Conservation (phyloP, 352 stramenopile genomes). For the Hyaloperonospora brassicae region DNA sequence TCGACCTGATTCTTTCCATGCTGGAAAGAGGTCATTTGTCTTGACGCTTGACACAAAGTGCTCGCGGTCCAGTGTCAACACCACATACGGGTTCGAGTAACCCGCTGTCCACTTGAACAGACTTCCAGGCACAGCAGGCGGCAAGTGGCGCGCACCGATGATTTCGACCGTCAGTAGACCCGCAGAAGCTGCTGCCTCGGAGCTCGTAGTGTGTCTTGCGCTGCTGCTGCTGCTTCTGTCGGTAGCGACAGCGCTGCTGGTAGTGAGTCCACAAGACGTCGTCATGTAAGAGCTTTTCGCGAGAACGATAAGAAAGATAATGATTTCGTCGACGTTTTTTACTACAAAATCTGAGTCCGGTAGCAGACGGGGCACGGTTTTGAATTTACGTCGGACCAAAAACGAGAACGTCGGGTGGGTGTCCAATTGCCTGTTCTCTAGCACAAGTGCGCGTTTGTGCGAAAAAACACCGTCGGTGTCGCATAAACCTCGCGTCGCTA, state of each 20-base stretch:
- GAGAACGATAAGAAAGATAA: too few relatives aligned
- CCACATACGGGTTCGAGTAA: constrained; percentile 60
- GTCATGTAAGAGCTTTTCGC: constrained; percentile 18
- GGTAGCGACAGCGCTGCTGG: background rate
- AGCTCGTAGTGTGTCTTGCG: too few relatives aligned
- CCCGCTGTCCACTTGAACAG: constrained; percentile 62
- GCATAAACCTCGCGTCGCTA: too few relatives aligned
- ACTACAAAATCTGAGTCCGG: too few relatives aligned
- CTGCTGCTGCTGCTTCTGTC: constrained; percentile 6
- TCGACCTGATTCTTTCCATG: constrained; percentile 53
- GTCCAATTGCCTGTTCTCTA: too few relatives aligned
- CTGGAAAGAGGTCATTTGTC: constrained; percentile 44
- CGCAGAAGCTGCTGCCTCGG: constrained; percentile 11
- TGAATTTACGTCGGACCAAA: background rate
- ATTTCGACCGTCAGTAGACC: constrained; percentile 54
- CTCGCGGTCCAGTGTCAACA: constrained; percentile 45
- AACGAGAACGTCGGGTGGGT: too few relatives aligned
- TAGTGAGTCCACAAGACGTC: constrained; percentile 23
- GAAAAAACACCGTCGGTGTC: too few relatives aligned
- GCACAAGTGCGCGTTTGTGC: too few relatives aligned
- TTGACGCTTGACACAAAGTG: constrained; percentile 48
- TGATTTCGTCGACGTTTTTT: too few relatives aligned
- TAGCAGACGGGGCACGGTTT: background rate
- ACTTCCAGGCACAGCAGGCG: constrained; percentile 50
- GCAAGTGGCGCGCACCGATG: constrained; percentile 45